phyloP scores from a whole-genome alignment of 2,329 filamentous ascomycete genomes.

The Ophiosphaerella narmari region DNA sequence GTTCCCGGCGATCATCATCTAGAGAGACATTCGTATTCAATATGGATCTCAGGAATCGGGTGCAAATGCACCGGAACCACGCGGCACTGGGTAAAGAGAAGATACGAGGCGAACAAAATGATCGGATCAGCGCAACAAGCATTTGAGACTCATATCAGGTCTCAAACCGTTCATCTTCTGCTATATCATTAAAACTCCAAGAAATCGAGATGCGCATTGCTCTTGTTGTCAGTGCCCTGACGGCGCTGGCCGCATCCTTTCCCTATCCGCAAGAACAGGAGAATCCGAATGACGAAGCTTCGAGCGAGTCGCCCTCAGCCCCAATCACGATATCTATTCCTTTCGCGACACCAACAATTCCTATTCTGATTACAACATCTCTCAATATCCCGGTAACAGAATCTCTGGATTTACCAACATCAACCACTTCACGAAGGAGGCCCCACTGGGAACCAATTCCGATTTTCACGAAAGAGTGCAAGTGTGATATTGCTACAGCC shows the following conservation, averaged over 20 bases:
- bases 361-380: conserved; percentile 19
- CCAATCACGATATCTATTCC: conserved; percentile 6
- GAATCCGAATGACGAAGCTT: conserved; percentile 2
- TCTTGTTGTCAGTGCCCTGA: conserved; percentile 9
- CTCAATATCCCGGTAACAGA: conserved; percentile 29
- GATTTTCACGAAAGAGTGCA: conserved; percentile 61
- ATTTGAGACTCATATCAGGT: conserved; percentile 1
- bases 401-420: neutral
- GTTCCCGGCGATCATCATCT: conserved; percentile 17
- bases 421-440: conserved; percentile 49
- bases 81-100: conserved; percentile 8
- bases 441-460: conserved; percentile 57
- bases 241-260: conserved; percentile 9
- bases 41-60: conserved; percentile 10
- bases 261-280: conserved; percentile 13
- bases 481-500: conserved; percentile 29
- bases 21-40: conserved; percentile 5
- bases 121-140: conserved; percentile 2
- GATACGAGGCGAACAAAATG: conserved; percentile 3
- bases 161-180: neutral
- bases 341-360: conserved; percentile 19
- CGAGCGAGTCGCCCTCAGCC: conserved; percentile 1
- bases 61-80: conserved; percentile 1
- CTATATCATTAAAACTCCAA: neutral
- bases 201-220: conserved; percentile 17